Evolutionary conservation across 345 rosid genomes (phyloP).

Genomic region (Syzygium aromaticum): DNA sequence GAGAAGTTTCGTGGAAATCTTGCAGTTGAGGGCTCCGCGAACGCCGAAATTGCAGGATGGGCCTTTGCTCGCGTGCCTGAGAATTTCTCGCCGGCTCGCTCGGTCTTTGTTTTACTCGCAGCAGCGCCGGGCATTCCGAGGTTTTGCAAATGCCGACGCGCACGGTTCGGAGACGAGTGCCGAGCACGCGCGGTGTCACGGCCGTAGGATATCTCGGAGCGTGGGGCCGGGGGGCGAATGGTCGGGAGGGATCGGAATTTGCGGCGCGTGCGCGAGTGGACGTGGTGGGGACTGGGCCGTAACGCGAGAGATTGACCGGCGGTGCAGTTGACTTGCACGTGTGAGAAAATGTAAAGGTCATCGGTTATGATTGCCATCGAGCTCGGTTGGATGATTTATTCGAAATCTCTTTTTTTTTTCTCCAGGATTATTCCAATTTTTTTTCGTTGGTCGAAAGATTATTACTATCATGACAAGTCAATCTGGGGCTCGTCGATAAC

Average conservation of each 20-base stretch:
- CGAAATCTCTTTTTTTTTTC: too few species aligned
- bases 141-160: neutral
- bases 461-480: neutral
- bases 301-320: neutral
- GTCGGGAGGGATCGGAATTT: neutral
- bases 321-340: neutral
- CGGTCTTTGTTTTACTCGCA: neutral
- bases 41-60: neutral
- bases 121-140: neutral
- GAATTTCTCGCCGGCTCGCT: neutral
- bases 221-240: neutral
- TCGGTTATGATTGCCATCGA: neutral
- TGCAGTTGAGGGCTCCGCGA: neutral
- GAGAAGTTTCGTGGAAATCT: neutral
- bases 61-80: neutral
- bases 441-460: too few species aligned
- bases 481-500: rapidly evolving
- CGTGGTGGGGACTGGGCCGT: neutral
- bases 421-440: too few species aligned
- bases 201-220: neutral
- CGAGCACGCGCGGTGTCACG: neutral
- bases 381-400: neutral
- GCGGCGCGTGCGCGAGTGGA: neutral
- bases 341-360: neutral
- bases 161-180: neutral